These are phyloP conservation scores for Piper longum DNA, from an alignment of 164 flowering plant species.

Conservation along the genomic window DNA sequence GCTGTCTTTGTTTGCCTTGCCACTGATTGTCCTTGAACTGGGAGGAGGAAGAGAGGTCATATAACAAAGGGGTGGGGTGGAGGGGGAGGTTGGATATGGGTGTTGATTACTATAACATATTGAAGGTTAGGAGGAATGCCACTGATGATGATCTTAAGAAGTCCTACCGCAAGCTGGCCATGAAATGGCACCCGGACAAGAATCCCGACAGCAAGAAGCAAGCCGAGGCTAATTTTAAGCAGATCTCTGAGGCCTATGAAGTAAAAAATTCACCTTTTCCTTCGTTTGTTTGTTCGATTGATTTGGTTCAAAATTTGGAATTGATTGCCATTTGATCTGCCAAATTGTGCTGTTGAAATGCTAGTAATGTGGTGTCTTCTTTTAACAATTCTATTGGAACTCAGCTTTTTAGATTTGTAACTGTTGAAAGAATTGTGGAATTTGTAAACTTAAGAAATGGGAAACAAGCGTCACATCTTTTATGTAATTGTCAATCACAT, in stretches of 20 bases:
- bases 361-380: no score
- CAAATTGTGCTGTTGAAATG: no score
- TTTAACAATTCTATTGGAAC: no score
- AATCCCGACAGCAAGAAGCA: slow-evolving; percentile 21
- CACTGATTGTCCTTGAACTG: not conserved
- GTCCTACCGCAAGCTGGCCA: slow-evolving; percentile 24
- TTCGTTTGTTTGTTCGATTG: not conserved
- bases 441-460: no score
- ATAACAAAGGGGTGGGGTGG: not conserved
- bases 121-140: slow-evolving; percentile 21
- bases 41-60: not conserved
- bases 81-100: slow-evolving; percentile 11
- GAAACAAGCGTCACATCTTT: no score
- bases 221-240: slow-evolving; percentile 31
- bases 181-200: slow-evolving; percentile 35
- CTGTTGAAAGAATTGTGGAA: no score
- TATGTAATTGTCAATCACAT: no score
- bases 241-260: slow-evolving; percentile 30
- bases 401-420: no score
- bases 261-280: slow-evolving; percentile 3
- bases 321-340: not conserved
- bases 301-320: not conserved
- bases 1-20: no score
- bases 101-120: slow-evolving; percentile 24
- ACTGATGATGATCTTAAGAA: slow-evolving; percentile 27